Evolutionary conservation across 2,329 filamentous ascomycete species (phyloP).

Genomic region (Pseudocercospora fuligena): DNA sequence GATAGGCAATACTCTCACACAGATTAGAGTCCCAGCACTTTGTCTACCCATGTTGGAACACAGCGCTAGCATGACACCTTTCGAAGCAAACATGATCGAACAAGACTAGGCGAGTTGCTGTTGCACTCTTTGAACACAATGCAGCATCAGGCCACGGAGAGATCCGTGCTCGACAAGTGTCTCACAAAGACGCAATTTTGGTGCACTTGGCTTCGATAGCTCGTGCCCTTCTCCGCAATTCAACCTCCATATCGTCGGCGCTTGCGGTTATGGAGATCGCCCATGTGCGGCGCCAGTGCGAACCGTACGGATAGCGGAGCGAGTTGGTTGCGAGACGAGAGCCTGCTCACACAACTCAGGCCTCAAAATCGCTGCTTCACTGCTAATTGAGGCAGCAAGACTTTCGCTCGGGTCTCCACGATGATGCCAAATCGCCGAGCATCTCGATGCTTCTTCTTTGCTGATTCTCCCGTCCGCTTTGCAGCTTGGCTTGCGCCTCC

Average conservation of each 20-base stretch:
- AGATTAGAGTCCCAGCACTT: not conserved
- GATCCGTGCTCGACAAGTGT: slow-evolving; percentile 23
- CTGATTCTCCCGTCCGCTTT: not conserved
- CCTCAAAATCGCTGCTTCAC: not conserved
- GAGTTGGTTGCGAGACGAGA: not conserved
- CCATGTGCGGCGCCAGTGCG: slow-evolving; percentile 8
- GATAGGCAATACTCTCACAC: slow-evolving; percentile 12
- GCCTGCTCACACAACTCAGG: not conserved
- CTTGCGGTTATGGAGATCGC: slow-evolving; percentile 22
- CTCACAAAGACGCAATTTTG: slow-evolving; percentile 26
- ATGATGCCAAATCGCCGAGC: slow-evolving; percentile 6
- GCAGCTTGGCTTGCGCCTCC: slow-evolving; percentile 11
- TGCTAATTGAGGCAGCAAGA: not conserved
- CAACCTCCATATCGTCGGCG: slow-evolving; percentile 12
- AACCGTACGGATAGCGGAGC: not conserved
- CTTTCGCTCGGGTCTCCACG: not conserved
- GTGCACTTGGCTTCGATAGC: slow-evolving; percentile 17
- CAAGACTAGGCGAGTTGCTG: slow-evolving; percentile 13
- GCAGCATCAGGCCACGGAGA: slow-evolving; percentile 17
- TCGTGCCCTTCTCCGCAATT: slow-evolving; percentile 20
- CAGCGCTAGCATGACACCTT: slow-evolving; percentile 1
- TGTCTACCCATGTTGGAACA: slow-evolving; percentile 13
- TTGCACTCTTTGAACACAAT: slow-evolving; percentile 15
- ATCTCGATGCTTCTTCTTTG: slow-evolving; percentile 9
- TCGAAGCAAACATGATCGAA: slow-evolving; percentile 5